A percentile compares a stretch with the other conserved stretches of the same genome.
These are phyloP conservation scores for Suhomyces faveliae DNA, from an alignment of 805 yeast genomes.

Conservation along the genomic window DNA sequence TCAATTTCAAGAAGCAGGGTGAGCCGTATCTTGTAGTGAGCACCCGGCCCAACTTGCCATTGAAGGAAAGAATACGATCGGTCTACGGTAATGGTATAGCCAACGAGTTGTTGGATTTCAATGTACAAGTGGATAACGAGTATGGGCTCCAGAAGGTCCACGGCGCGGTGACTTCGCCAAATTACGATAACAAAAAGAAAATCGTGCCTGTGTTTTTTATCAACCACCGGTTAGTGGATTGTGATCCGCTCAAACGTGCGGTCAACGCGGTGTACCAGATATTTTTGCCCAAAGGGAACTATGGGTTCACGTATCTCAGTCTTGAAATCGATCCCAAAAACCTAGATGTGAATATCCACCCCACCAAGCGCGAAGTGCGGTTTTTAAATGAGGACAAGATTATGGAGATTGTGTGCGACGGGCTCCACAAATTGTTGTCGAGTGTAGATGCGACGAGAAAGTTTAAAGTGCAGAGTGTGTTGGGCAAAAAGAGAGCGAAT, in stretches of 20 bases:
- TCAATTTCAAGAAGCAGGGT: conserved; percentile 77
- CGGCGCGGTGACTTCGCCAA: conserved; percentile 71
- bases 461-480: conserved; percentile 61
- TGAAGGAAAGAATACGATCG: conserved; percentile 67
- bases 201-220: conserved; percentile 77
- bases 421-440: conserved; percentile 50
- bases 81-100: conserved; percentile 74
- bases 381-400: conserved; percentile 87
- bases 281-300: conserved; percentile 72
- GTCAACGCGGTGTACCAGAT: conserved; percentile 57
- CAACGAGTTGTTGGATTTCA: conserved; percentile 54
- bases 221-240: conserved; percentile 76
- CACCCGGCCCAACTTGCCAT: conserved; percentile 48
- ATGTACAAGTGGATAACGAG: conserved; percentile 24
- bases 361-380: conserved; percentile 89
- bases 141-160: conserved; percentile 50
- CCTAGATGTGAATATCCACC: conserved; percentile 93
- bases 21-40: conserved; percentile 67
- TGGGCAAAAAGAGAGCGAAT: conserved; percentile 15
- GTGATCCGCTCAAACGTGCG: conserved; percentile 77
- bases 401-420: conserved; percentile 53
- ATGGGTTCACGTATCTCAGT: conserved; percentile 74
- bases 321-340: conserved; percentile 64
- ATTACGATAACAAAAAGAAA: conserved; percentile 64
- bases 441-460: conserved; percentile 65